Evolutionary conservation across 108 stramenopile genomes (phyloP).

Genomic region (Cyclotella cryptica): DNA sequence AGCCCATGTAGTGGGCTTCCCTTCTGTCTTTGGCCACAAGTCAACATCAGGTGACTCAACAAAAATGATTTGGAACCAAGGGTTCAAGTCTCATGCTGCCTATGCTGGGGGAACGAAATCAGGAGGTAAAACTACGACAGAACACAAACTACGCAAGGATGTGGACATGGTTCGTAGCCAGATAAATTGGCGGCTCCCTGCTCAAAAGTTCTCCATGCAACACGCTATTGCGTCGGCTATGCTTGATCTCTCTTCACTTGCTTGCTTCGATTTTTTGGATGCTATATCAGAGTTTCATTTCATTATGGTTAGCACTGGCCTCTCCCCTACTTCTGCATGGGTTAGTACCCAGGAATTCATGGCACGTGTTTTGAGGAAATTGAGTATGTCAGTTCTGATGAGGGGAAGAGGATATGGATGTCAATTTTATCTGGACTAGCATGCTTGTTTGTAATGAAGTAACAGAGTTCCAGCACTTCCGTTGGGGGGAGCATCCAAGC

Average conservation of each 20-base stretch:
- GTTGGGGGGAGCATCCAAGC: background rate
- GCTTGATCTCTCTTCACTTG: background rate
- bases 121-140: background rate
- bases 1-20: background rate
- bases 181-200: background rate
- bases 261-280: conserved; percentile 1
- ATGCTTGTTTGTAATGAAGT: background rate
- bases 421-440: conserved; percentile 1
- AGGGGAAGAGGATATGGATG: conserved; percentile 10
- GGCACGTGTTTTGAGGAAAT: background rate
- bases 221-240: background rate
- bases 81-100: conserved; percentile 2
- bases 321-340: background rate
- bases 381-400: background rate
- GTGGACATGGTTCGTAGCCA: background rate
- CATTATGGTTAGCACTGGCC: background rate
- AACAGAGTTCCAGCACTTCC: background rate
- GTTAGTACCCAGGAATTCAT: background rate
- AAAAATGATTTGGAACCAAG: background rate
- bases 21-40: background rate
- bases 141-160: conserved; percentile 2
- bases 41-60: background rate
- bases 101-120: background rate
- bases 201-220: background rate
- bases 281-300: background rate